Percentiles rank a stretch among this genome's conserved stretches.
These are phyloP conservation scores for Phytophthora pistaciae DNA, from an alignment of 352 stramenopile species.

Conservation along the genomic window DNA sequence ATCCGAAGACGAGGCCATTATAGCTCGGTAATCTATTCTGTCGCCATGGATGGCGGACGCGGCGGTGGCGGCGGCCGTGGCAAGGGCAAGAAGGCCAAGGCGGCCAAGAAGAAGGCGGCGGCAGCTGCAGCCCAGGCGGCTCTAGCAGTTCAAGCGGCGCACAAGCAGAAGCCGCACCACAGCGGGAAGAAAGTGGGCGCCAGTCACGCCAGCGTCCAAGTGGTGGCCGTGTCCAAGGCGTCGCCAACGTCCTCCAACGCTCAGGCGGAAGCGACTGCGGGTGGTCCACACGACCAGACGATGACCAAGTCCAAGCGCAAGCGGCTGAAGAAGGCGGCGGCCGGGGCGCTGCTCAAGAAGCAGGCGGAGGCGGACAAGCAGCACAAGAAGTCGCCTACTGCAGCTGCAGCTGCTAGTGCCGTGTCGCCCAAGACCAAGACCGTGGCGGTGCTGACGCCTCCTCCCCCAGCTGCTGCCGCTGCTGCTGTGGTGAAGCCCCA, in stretches of 20 bases:
- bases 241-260: neutral
- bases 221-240: slow-evolving; percentile 7
- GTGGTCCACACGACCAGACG: slow-evolving; percentile 3
- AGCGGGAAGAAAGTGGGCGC: slow-evolving; percentile 27
- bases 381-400: slow-evolving; percentile 10
- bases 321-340: slow-evolving; percentile 21
- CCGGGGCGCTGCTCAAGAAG: slow-evolving; percentile 24
- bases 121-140: neutral
- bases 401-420: neutral
- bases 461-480: neutral
- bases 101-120: slow-evolving; percentile 25
- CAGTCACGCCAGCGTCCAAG: slow-evolving; percentile 20
- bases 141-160: neutral
- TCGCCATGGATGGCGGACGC: slow-evolving; percentile 31
- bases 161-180: slow-evolving; percentile 15
- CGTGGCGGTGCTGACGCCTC: slow-evolving; percentile 11
- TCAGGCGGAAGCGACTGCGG: neutral
- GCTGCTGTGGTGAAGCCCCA: slow-evolving; percentile 11
- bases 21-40: neutral
- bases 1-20: neutral
- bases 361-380: slow-evolving; percentile 10
- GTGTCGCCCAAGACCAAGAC: slow-evolving; percentile 11
- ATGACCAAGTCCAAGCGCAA: slow-evolving; percentile 46
- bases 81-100: slow-evolving; percentile 43
- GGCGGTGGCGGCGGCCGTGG: slow-evolving; percentile 26